phyloP scores from a whole-genome alignment of 345 rosid genomes.

The Brassica juncea region DNA sequence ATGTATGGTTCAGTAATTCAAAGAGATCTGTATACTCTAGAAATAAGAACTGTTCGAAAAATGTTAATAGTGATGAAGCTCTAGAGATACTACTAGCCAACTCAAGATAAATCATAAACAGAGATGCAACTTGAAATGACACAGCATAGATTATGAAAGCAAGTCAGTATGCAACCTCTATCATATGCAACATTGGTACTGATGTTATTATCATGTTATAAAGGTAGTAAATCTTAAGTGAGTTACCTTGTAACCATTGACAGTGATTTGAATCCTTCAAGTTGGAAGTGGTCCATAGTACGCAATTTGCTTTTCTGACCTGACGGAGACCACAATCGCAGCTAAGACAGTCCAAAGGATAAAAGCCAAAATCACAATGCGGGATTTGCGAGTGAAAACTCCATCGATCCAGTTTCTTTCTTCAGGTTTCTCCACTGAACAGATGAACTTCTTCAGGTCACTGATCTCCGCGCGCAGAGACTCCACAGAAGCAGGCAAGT shows the following conservation, averaged over 20 bases:
- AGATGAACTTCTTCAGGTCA: constrained; percentile 30
- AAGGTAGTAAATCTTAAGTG: constrained; percentile 8
- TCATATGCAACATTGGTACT: constrained; percentile 8
- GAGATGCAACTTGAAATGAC: neutral
- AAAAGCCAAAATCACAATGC: constrained; percentile 24
- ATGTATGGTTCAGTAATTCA: neutral
- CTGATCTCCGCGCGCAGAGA: constrained; percentile 28
- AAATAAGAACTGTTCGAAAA: constrained; percentile 7
- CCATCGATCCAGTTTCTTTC: constrained; percentile 27
- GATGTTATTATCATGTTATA: neutral
- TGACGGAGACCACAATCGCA: constrained; percentile 27
- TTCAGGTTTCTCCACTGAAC: constrained; percentile 5
- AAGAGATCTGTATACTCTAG: neutral
- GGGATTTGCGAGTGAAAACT: constrained; percentile 17
- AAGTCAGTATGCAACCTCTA: constrained; percentile 2
- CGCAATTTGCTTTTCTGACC: constrained; percentile 15
- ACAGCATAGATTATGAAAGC: neutral
- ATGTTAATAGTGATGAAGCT: neutral
- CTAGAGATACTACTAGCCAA: constrained; percentile 12
- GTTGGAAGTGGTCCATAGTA: constrained; percentile 39
- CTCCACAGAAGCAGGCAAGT: constrained; percentile 25
- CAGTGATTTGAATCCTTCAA: neutral
- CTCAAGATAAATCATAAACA: neutral
- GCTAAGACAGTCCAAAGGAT: constrained; percentile 35
- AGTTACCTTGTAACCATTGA: constrained; percentile 15